Base-by-base conservation (phyloP, 257 asterid genomes). In the Cynanchum wilfordii region DNA sequence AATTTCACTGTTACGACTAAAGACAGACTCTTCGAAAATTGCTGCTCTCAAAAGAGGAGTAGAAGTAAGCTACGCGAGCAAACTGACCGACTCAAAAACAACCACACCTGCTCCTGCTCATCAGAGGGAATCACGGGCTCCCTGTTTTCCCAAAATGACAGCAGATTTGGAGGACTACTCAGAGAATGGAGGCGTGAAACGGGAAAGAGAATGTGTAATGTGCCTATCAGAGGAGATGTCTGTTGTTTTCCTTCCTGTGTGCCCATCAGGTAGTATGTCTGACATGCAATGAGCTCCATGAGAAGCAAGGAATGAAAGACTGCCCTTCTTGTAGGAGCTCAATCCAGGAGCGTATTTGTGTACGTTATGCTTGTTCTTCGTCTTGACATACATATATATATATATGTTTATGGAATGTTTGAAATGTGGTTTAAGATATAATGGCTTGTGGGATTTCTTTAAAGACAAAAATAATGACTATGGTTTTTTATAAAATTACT, bases 121-220 rank as follows among this genome's bases (percentile, higher is more conserved):
- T 70, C 69, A 65, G 19, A 79, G 77, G 68, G 88, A 85, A 69
- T 64, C 87, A 20, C 71, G 84, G 17, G 73, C 72, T 49, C 76
- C 86, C 36, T 80, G 79, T 79, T 77, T 87, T 75, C 82, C 90
- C 66, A 84, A 77, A 73, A 74, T 79, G 64, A 71, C 71, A 59
- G 44, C 75, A 56, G 82, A 81, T 58, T 59, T 75, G 17, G 81
- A 79, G 40, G 85, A 75, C 69, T 71, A 74, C 60, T 55, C 83
- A 4, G 82, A 76, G 13, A 72, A 36, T 59, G 89, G 85, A 65
- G 94, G 87, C 10, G 92, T 95, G 73, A 90, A 87, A 75, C 90
- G 97, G n/a, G 99, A 95, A 38, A 81, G 97, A 20, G 99, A 92
- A 69, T 95, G 99, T 56, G 98, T 90, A 71, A 95, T 95, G 99